These are phyloP conservation scores for Rhypophila decipiens DNA, from an alignment of 495 filamentous ascomycete genomes.

Conservation along the genomic window DNA sequence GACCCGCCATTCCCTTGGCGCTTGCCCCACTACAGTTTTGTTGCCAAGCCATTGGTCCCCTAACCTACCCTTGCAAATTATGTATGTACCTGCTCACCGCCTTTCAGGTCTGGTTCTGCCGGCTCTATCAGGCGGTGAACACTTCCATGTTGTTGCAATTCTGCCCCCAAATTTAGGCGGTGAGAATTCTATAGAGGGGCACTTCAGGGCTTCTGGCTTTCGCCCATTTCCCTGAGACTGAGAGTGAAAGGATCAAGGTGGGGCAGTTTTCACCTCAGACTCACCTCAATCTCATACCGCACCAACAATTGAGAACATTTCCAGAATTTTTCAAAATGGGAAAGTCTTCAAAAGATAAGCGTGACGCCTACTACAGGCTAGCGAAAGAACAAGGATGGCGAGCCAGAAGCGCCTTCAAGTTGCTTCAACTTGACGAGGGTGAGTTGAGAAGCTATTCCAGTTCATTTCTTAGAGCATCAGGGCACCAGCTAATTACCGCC, in stretches of 20 bases:
- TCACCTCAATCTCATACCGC: not conserved
- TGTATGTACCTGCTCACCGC: not conserved
- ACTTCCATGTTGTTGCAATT: not conserved
- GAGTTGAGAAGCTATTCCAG: not conserved
- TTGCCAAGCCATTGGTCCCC: too few relatives aligned
- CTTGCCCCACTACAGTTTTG: not conserved
- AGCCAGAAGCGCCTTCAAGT: slow-evolving; percentile 91
- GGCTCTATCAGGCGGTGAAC: not conserved
- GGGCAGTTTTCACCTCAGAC: not conserved
- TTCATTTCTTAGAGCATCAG: not conserved
- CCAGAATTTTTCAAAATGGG: slow-evolving; percentile 55
- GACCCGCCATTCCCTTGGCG: slow-evolving; percentile 9
- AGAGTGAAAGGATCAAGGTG: not conserved
- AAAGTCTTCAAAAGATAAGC: slow-evolving; percentile 97
- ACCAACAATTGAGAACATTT: not conserved
- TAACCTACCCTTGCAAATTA: too few relatives aligned
- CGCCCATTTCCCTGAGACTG: too few relatives aligned
- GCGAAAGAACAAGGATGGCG: slow-evolving; percentile 99
- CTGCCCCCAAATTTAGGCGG: not conserved
- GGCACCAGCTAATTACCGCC: not conserved
- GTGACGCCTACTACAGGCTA: slow-evolving; percentile 93
- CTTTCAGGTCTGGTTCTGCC: not conserved
- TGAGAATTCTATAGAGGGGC: not conserved
- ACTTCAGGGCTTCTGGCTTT: too few relatives aligned
- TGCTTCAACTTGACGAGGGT: slow-evolving; percentile 88